Evolutionary conservation across 352 stramenopile species (phyloP).

Genomic region (Globisporangium splendens): DNA sequence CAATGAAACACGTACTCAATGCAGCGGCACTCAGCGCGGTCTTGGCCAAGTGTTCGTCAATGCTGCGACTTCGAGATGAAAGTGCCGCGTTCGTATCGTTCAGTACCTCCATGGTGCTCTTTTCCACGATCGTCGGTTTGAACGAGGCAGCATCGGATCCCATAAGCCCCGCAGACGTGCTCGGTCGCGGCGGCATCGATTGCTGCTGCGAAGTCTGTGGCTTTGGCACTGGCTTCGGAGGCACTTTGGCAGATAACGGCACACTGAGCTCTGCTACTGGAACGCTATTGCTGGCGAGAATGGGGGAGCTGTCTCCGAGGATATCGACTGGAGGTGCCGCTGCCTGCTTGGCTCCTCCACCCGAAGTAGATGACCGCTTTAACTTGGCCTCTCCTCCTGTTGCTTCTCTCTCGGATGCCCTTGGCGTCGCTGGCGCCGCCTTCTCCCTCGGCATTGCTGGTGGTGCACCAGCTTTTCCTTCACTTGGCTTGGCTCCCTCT

Average conservation of each 20-base stretch:
- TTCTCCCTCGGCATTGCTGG: conserved; percentile 4
- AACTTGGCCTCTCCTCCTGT: conserved; percentile 11
- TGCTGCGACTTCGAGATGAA: conserved; percentile 17
- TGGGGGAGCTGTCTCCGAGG: conserved; percentile 26
- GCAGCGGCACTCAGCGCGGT: neutral
- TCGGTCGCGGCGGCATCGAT: neutral
- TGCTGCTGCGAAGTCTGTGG: neutral
- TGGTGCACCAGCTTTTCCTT: conserved; percentile 1
- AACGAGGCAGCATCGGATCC: neutral
- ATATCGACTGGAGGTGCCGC: conserved; percentile 31
- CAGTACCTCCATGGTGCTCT: conserved; percentile 70
- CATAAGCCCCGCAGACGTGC: neutral
- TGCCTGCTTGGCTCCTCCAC: conserved; percentile 17
- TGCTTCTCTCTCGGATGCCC: neutral
- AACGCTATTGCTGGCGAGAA: conserved; percentile 18
- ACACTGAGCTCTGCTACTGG: conserved; percentile 9
- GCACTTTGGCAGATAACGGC: conserved; percentile 19
- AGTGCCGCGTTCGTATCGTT: conserved; percentile 51
- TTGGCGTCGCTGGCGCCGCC: neutral
- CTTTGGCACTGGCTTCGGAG: conserved; percentile 17
- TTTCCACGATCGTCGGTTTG: conserved; percentile 37
- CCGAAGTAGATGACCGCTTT: conserved; percentile 3
- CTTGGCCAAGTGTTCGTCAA: conserved; percentile 18
- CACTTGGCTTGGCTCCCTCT: neutral
- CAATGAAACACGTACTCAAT: conserved; percentile 92